Base-by-base conservation (phyloP, 768 basidiomycete genomes). In the Rhizopogon vinicolor region DNA sequence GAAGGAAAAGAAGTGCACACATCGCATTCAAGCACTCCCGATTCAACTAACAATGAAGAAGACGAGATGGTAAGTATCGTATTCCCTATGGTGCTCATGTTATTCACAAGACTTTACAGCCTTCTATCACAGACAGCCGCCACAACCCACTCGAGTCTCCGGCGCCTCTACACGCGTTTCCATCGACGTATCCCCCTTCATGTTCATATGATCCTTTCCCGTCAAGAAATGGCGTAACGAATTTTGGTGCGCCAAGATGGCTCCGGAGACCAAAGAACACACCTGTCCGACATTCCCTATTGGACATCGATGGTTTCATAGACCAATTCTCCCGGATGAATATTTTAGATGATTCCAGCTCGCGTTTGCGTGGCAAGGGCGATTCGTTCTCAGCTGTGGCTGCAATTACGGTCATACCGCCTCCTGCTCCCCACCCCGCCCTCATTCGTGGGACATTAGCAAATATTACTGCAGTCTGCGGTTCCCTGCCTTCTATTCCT, bases 151-250 rank as follows among this genome's bases (percentile, higher is more conserved):
- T 66, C 40, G 54, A 61, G 8, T 40, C 53, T 28, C 49, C 51
- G 7, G 59, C 65, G 6, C 57, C 69, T 0, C 51, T 44, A 0
- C 61, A 67, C 39, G 66, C 66, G 1, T 69, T 64, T 49, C 68
- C 69, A 5, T 31, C 58, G 1, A 14, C 19, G 2, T 69, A 65
- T 52, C 63, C 63, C 9, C 54, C 65, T 22, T 41, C 29, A 3
- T 55, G 49, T 31, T 13, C 39, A 6, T 54, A 60, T n/a, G 55
- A 66, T 6, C 65, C 64, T 7, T 63, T 65, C 40, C 62, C 57
- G 5, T 29, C 39, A 5, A 62, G 49, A 4, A 22, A 44, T 53
- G 53, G 51, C 3, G 14, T 42, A n/a, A 40, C 42, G 0, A 46
- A 42, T 9, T 56, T 62, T 22, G 35, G 33, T 31, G 25, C 31